Evolutionary conservation across 441 rosid genomes (phyloP).

Genomic region (Pelargonium citronellum): DNA sequence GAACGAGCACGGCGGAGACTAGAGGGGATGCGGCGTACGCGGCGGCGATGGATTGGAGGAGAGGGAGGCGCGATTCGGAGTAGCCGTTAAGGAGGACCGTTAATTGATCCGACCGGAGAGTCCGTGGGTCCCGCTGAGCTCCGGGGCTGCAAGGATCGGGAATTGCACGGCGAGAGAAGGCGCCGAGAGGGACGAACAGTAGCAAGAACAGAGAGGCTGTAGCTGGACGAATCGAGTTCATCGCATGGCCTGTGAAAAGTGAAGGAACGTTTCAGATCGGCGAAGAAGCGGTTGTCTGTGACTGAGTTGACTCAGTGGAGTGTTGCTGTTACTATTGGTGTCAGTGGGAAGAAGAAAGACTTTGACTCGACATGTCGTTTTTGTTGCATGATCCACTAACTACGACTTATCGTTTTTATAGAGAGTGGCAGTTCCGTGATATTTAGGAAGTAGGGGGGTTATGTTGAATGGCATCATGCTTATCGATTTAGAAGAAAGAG

Average conservation of each 20-base stretch:
- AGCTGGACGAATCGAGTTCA: neutral
- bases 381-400: neutral
- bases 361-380: neutral
- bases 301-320: neutral
- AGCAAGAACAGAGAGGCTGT: conserved; percentile 7
- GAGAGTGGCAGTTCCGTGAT: conserved; percentile 29
- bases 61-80: conserved; percentile 70
- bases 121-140: conserved; percentile 26
- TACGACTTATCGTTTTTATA: neutral
- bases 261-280: neutral
- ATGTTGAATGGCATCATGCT: neutral
- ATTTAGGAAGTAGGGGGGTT: neutral
- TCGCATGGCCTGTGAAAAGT: neutral
- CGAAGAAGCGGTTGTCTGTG: neutral
- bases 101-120: conserved; percentile 60
- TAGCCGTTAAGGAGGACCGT: conserved; percentile 84
- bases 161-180: conserved; percentile 22
- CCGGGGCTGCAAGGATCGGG: conserved; percentile 38
- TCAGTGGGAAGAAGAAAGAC: neutral
- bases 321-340: neutral
- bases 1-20: conserved; percentile 58
- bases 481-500: neutral
- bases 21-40: conserved; percentile 53
- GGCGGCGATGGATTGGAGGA: conserved; percentile 59
- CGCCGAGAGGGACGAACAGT: conserved; percentile 15